Evolutionary conservation across 768 basidiomycete genomes (phyloP), one percentile per base, ranked within the genome.

Genomic region (Pisolithus albus): DNA sequence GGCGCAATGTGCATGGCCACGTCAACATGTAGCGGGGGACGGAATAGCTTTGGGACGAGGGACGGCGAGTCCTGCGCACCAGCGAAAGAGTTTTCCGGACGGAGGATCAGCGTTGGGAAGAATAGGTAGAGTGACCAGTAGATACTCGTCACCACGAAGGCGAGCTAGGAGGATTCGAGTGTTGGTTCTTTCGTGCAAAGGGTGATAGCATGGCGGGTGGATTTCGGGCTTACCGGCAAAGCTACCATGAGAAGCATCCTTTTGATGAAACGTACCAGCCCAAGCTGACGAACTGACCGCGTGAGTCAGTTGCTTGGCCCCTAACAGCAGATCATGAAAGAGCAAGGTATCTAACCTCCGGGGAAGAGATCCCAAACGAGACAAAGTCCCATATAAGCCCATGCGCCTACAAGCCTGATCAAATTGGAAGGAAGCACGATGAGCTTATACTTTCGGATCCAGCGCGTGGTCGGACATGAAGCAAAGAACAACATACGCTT

Each of bases 1-100:
- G 89, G 89, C 2, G 69, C 65, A 5, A 79, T 80, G 59, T 92
- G 89, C 52, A 92, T 63, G 4, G 78, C 75, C 2, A 89, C 63
- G 59, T 89, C 87, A 48, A 79, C 64, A 40, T 68, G 64, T 1
- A 88, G 64, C 8, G 82, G 80, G 7, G 84, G 62, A 39, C 67
- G 61, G 11, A 70, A 58, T 7, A 70, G 46, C n/a, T 48, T 53
- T 2, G 60, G 59, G 11, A n/a, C 7, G 18, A 24, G 8, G 18
- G 45, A 42, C 4, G 45, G 47, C 7, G 43, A 49, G 19, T 47
- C 39, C 3, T 43, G 46, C 32, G 51, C 47, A 5, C 19, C 42
- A 4, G 16, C 46, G 15, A 10, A 13, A 23, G 21, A 15, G 13
- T 13, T 15, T 32, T 52, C 6, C 3, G 43, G 30, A 37, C 66